phyloP scores from a whole-genome alignment of 1,284 basidiomycete species.

The Agaricales sp. region DNA sequence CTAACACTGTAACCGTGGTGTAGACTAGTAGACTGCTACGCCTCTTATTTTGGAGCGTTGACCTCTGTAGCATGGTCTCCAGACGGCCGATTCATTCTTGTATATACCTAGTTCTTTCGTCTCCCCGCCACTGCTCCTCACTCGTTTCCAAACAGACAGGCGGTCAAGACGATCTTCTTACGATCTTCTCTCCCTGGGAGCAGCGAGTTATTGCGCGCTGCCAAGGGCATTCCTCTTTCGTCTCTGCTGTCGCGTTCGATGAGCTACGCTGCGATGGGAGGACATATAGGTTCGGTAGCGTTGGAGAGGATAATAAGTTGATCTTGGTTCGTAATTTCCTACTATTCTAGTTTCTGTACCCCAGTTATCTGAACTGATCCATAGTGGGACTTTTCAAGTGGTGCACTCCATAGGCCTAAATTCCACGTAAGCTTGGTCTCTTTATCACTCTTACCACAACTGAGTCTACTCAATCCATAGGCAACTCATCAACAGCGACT shows the following conservation, averaged over 20 bases:
- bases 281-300: slow-evolving; percentile 85
- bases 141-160: slow-evolving; percentile 26
- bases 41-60: slow-evolving; percentile 86
- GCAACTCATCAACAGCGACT: slow-evolving; percentile 57
- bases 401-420: slow-evolving; percentile 68
- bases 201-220: slow-evolving; percentile 91
- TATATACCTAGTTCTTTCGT: slow-evolving; percentile 22
- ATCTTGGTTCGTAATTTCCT: slow-evolving; percentile 50
- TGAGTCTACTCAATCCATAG: slow-evolving; percentile 16
- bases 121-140: slow-evolving; percentile 4
- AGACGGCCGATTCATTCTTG: slow-evolving; percentile 86
- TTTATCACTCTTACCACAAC: neutral
- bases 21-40: slow-evolving; percentile 82
- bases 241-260: slow-evolving; percentile 86
- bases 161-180: slow-evolving; percentile 85
- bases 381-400: slow-evolving; percentile 88
- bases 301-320: slow-evolving; percentile 91
- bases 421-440: slow-evolving; percentile 23
- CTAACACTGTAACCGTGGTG: slow-evolving; percentile 8
- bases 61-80: slow-evolving; percentile 92
- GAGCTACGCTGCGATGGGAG: slow-evolving; percentile 76
- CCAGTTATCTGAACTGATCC: slow-evolving; percentile 9
- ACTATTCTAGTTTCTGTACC: slow-evolving; percentile 1
- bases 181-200: slow-evolving; percentile 88
- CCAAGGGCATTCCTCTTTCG: slow-evolving; percentile 94